Evolutionary conservation across 2,329 filamentous ascomycete species (phyloP).

Genomic region (Ascochyta koolunga): DNA sequence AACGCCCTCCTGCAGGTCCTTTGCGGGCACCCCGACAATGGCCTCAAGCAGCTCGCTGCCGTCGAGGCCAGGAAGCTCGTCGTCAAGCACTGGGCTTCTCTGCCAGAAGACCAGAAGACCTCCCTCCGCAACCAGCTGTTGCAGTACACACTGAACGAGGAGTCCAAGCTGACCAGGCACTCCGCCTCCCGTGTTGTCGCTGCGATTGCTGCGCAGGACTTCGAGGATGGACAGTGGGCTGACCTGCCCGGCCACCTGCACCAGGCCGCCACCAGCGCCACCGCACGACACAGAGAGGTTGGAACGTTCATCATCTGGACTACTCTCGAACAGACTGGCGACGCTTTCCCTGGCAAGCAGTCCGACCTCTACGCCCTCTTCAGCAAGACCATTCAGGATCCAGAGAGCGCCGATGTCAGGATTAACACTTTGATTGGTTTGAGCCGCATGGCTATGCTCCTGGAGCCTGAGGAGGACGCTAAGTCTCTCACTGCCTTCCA

Average conservation of each 20-base stretch:
- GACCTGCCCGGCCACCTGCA: slow-evolving; percentile 81
- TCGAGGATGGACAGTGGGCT: slow-evolving; percentile 83
- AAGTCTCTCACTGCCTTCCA: slow-evolving; percentile 77
- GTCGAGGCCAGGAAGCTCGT: slow-evolving; percentile 87
- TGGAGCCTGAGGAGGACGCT: slow-evolving; percentile 85
- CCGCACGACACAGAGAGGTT: slow-evolving; percentile 82
- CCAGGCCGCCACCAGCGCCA: slow-evolving; percentile 76
- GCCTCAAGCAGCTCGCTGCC: slow-evolving; percentile 86
- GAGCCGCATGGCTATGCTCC: slow-evolving; percentile 82
- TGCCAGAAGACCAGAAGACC: slow-evolving; percentile 76
- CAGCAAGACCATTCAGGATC: slow-evolving; percentile 84
- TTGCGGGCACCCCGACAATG: slow-evolving; percentile 72
- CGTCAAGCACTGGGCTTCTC: slow-evolving; percentile 80
- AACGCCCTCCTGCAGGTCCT: slow-evolving; percentile 87
- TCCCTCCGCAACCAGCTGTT: slow-evolving; percentile 82
- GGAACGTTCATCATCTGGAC: slow-evolving; percentile 93
- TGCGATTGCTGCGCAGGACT: slow-evolving; percentile 82
- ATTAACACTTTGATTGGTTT: slow-evolving; percentile 93
- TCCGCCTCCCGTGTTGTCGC: slow-evolving; percentile 87
- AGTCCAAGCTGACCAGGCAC: slow-evolving; percentile 77
- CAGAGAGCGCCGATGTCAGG: slow-evolving; percentile 88
- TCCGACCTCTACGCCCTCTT: slow-evolving; percentile 82
- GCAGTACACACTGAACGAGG: slow-evolving; percentile 81
- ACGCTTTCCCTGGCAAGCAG: slow-evolving; percentile 82
- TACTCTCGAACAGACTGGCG: slow-evolving; percentile 84